Evolutionary conservation across 441 rosid genomes (phyloP), one percentile per base, ranked within the genome.

Genomic region (Arabidopsis lyrata): DNA sequence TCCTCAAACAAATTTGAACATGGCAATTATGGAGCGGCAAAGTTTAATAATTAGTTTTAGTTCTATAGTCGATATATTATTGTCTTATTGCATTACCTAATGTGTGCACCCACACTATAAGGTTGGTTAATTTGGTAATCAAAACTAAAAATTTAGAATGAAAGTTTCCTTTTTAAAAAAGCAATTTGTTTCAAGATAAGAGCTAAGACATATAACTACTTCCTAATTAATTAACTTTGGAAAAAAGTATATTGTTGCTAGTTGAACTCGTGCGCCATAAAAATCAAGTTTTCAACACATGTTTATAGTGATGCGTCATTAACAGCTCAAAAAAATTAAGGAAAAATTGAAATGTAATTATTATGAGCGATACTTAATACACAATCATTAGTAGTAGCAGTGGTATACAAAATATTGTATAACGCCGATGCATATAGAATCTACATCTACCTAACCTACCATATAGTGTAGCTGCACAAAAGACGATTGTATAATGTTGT

Each of bases 11-110:
- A 62, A 35, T 9, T 12, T 49, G 62, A 52, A 62, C 50, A 70
- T 76, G 47, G 61, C 71, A 56, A 49, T 70, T 47, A 76, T 55
- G 50, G 64, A 76, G 71, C 61, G 48, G 39, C 54, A 70, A 0
- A n/a, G 47, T 63, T 34, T 53, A 44, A 53, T 54, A 54, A 68
- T 44, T 44, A 52, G 35, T 47, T 15, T 53, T 44, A 52, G 35
- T 47, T 15, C 16, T 68, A 35, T 55, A 42, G 44, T 5, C 12
- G n/a, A 34, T 34, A 32, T 34, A 15, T 57, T 66, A 22, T 47
- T 27, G 12, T 55, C 42, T 55, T 31, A 31, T 32, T 35, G n/a
- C 4, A 34, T 39, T 53, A 27, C 14, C 56, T 54, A 54, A 10
- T 41, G 7, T 16, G 15, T 18, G 27, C 49, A 18, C 35, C 42